Conservation (phyloP, 805 yeast species). For the Saccharomycopsis fermentans region DNA sequence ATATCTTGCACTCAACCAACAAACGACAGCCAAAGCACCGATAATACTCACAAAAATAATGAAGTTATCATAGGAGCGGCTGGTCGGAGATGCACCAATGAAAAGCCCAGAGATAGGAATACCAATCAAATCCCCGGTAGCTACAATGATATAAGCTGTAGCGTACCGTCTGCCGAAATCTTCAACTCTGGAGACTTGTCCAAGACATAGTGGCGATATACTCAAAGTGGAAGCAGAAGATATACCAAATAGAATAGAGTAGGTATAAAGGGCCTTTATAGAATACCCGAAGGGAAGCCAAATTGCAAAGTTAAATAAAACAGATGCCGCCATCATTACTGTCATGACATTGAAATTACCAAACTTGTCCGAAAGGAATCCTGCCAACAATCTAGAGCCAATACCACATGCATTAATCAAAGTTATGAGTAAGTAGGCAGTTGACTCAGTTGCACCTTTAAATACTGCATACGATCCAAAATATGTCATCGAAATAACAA, state of each 20-base stretch:
- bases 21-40: conserved; percentile 29
- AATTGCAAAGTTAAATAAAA: conserved; percentile 27
- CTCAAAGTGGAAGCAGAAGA: conserved; percentile 47
- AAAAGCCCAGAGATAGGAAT: conserved; percentile 43
- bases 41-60: conserved; percentile 30
- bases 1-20: conserved; percentile 36
- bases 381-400: conserved; percentile 27
- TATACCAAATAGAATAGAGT: conserved; percentile 43
- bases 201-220: conserved; percentile 48
- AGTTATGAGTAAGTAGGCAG: conserved; percentile 34
- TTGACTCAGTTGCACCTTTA: conserved; percentile 31
- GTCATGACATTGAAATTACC: conserved; percentile 43
- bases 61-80: conserved; percentile 28
- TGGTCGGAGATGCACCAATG: conserved; percentile 27
- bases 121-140: conserved; percentile 38
- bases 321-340: conserved; percentile 27
- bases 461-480: conserved; percentile 41
- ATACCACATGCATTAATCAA: conserved; percentile 29
- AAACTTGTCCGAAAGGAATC: conserved; percentile 27
- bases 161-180: conserved; percentile 48
- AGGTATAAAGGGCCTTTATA: conserved; percentile 32
- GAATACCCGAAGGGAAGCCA: conserved; percentile 36
- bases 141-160: conserved; percentile 47
- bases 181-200: conserved; percentile 45
- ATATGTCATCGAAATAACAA: conserved; percentile 37